Base-by-base conservation (phyloP, 2,329 filamentous ascomycete species). In the Emmonsia crescens region DNA sequence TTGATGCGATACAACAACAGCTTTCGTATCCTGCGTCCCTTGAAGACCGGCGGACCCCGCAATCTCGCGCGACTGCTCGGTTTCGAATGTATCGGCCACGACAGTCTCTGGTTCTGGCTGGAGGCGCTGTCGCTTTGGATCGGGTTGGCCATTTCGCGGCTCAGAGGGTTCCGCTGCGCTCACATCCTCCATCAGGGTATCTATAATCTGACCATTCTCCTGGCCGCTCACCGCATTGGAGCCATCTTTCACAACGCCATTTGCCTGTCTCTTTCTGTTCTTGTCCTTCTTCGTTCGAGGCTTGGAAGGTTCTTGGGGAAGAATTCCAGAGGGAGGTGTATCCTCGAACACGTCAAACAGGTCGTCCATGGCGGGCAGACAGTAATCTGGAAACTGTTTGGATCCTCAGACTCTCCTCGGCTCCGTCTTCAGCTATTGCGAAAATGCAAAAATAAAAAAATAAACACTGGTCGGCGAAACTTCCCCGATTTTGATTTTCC, bases 11-110 rank as follows among this genome's bases (percentile, higher is more conserved):
- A 99, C 78, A 27, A 96, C 87, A 33, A 99, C 85, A 5, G 88
- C 85, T 19, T 71, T 66, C 55, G 85, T 80, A 33, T 82, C 79
- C 60, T 83, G 85, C 73, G 75, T 80, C 64, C 76, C 80, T 72
- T 82, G 85, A 64, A 80, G 81, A 66, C 89, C 91, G 38, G 87
- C 85, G 5, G 90, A 88, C 31, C 87, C 88, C 27, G 89, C 90
- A 46, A 99, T 83, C 75, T 97, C 90, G 80, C 93, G 84, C 65
- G 92, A 95, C 77, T 96, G 87, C 71, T 94, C 92, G 14, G 94
- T 97, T 78, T 97, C 87, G 74, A 99, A 99, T 14, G 88, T 86
- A 77, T 99, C 94, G 24, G 93, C 91, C 68, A 97, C 84, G 55
- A 97, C 87, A 5, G 93, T 90, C 64, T 87, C 88, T 10, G 84